These are phyloP conservation scores for Ulvella scutata DNA, from an alignment of 139 green algal species.

Conservation along the genomic window DNA sequence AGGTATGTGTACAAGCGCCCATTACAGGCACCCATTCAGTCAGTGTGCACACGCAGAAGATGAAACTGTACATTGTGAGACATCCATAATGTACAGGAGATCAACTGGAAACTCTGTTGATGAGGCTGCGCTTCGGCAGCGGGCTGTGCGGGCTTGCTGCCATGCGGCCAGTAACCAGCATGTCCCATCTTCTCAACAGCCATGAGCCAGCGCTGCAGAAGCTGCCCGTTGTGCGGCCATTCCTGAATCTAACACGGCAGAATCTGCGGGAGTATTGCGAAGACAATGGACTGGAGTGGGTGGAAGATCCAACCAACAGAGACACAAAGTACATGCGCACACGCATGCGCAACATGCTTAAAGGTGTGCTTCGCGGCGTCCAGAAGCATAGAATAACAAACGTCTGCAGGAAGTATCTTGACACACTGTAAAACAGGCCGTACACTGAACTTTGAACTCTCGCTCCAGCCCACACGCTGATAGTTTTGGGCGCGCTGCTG, in stretches of 20 bases:
- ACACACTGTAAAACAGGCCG: too few relatives aligned
- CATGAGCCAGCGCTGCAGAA: not conserved
- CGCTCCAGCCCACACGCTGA: too few relatives aligned
- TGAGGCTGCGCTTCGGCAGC: not conserved
- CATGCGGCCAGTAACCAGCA: not conserved
- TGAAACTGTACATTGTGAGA: too few relatives aligned
- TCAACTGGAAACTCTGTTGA: not conserved
- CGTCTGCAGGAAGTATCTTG: too few relatives aligned
- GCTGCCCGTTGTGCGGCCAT: not conserved
- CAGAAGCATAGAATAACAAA: too few relatives aligned
- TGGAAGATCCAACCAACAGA: not conserved
- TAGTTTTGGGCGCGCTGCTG: too few relatives aligned
- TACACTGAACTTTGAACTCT: too few relatives aligned
- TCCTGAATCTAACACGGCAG: not conserved
- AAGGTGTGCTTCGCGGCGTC: too few relatives aligned
- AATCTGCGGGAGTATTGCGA: not conserved
- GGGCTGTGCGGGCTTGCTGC: not conserved
- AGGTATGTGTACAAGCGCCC: too few relatives aligned
- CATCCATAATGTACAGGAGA: not conserved
- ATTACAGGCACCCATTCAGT: too few relatives aligned
- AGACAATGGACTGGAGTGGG: not conserved
- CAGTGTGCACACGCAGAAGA: too few relatives aligned
- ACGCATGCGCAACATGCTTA: not conserved
- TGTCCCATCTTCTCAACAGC: conserved; percentile 1
- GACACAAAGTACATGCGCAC: not conserved